Conservation (phyloP, 2,329 filamentous ascomycete genomes). For the Penicillium occitanis region DNA sequence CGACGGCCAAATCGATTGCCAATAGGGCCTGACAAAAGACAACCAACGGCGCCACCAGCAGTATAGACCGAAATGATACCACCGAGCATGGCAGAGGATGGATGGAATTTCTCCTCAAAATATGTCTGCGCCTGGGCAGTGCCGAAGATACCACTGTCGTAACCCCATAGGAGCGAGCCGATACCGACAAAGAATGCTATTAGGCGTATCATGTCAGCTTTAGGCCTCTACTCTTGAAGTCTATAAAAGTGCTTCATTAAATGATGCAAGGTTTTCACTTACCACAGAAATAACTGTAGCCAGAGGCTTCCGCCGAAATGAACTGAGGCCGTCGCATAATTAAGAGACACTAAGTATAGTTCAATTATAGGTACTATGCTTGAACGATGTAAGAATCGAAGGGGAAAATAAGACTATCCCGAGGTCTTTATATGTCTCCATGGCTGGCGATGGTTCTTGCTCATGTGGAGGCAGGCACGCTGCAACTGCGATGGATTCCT, state of each 20-base stretch:
- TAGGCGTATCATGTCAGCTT: background rate
- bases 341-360: background rate
- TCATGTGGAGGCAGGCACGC: background rate
- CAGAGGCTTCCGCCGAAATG: background rate
- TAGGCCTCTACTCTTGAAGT: background rate
- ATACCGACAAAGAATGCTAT: background rate
- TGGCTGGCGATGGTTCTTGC: background rate
- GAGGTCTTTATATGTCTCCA: background rate
- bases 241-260: background rate
- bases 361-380: background rate
- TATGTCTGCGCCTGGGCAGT: background rate
- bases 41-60: background rate
- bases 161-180: background rate
- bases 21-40: background rate
- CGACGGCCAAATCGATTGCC: constrained; percentile 40
- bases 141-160: background rate
- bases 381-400: background rate
- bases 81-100: background rate
- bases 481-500: background rate
- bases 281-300: background rate
- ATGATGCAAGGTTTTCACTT: background rate
- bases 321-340: background rate
- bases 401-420: background rate
- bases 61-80: background rate
- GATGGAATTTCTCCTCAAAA: background rate